Base-by-base conservation (phyloP, 2,329 filamentous ascomycete species). In the Lecanosticta acicola region DNA sequence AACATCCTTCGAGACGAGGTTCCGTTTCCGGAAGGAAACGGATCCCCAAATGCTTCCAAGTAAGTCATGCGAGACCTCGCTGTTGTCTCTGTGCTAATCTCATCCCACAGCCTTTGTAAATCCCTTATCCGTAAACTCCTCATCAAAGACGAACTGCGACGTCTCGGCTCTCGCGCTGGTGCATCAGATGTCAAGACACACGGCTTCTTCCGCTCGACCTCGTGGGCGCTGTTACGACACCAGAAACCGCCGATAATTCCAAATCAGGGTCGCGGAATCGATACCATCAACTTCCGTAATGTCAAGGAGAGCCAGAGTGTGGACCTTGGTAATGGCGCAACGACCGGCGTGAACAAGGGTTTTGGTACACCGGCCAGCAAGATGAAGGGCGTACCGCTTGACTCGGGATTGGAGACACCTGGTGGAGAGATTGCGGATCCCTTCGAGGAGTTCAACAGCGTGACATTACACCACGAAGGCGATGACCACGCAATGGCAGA, bases 221-320 rank as follows among this genome's bases (percentile, higher is more conserved):
- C 94, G 65, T 98, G 93, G 93, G 93, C 93, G 18, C 77, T 98
- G 32, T 88, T 98, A 56, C 85, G 93, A 43, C 93, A 98, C 68
- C 93, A 90, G 85, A 97, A 96, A 68, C 93, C 93, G 24, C 93
- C 93, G 1, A 98, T 98, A 70, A 84, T 97, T 35, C 93, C 93
- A 8, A 84, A 94, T 60, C 85, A 91, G 65, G 89, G 89, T 43
- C 84, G 86, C 45, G 93, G 87, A 38, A 83, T 93, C 57, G 93
- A 98, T 66, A 96, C 93, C 0, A 76, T 95, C 62, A 98, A 98
- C 69, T 98, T 98, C 77, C 81, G 93, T 55, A 95, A 94, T 60
- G 90, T 98, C 47, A 98, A 97, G 71, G 93, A 98, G 69, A 94
- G 87, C 60, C 86, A 91, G 60, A 95, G 89, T 63, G 87, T 97